Evolutionary conservation across 768 basidiomycete species (phyloP).

Genomic region (Suillus paluster): DNA sequence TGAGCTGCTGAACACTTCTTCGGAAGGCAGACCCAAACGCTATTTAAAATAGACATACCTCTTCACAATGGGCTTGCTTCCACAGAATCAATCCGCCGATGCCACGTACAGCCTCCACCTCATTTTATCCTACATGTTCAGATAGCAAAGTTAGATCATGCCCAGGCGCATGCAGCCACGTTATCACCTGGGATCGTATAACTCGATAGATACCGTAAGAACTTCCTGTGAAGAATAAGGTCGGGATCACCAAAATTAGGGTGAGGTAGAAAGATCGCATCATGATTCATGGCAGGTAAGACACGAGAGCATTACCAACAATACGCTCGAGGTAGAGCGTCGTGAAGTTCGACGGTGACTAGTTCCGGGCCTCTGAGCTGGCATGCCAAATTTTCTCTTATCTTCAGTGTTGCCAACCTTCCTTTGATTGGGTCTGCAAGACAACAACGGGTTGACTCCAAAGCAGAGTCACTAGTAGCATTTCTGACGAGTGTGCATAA

Average conservation of each 20-base stretch:
- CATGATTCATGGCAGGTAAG: background rate
- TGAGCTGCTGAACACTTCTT: background rate
- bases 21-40: background rate
- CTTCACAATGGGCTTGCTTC: background rate
- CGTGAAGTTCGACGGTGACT: no score
- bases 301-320: background rate
- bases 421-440: constrained; percentile 55
- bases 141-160: constrained; percentile 18
- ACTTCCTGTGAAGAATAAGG: constrained; percentile 56
- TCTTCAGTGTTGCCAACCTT: no score
- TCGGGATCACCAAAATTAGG: constrained; percentile 66
- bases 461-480: constrained; percentile 42
- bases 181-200: background rate
- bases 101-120: background rate
- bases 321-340: constrained; percentile 3
- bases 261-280: background rate
- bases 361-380: no score
- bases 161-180: constrained; percentile 47
- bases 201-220: constrained; percentile 64
- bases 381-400: no score
- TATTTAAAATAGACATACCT: background rate
- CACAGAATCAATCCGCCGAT: background rate
- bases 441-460: constrained; percentile 65
- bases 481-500: background rate
- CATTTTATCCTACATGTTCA: background rate